A percentile compares a stretch with the other conserved stretches of the same genome.
Evolutionary conservation across 345 rosid species (phyloP).

Genomic region (Lumnitzera racemosa): DNA sequence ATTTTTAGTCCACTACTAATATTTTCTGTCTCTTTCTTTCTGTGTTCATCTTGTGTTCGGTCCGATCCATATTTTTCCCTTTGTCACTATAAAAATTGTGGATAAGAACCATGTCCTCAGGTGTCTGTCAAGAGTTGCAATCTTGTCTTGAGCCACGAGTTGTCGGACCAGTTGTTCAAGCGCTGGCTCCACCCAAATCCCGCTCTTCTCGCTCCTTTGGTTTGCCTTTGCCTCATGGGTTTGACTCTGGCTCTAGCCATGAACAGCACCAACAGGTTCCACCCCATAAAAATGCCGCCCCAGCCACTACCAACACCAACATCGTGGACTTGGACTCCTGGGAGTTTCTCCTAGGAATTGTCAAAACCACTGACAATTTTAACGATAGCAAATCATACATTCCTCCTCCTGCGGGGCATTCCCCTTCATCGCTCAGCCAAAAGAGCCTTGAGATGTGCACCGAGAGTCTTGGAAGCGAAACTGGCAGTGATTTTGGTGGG

Average conservation of each 20-base stretch:
- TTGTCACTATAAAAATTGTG: too few species aligned
- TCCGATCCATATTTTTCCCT: too few species aligned
- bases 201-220: too few species aligned
- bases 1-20: too few species aligned
- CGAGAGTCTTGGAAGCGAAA: conserved; percentile 78
- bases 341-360: conserved; percentile 21
- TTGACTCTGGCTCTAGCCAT: not conserved
- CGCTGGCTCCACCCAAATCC: conserved; percentile 29
- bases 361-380: conserved; percentile 8
- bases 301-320: conserved; percentile 3
- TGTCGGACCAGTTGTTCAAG: conserved; percentile 24
- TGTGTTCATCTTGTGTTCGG: too few species aligned
- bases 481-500: conserved; percentile 38
- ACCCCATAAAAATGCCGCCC: conserved; percentile 11
- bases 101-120: conserved; percentile 28
- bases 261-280: conserved; percentile 8
- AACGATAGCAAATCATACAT: conserved; percentile 29
- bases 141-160: conserved; percentile 38
- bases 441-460: conserved; percentile 86
- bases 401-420: conserved; percentile 46
- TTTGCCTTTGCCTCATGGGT: not conserved
- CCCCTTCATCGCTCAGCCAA: conserved; percentile 35
- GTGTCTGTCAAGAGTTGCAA: conserved; percentile 38
- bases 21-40: too few species aligned
- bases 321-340: conserved; percentile 51